Percentiles rank a stretch among this genome's conserved stretches.
These are phyloP conservation scores for Populus trichocarpa DNA, from an alignment of 441 rosid genomes.

Conservation along the genomic window DNA sequence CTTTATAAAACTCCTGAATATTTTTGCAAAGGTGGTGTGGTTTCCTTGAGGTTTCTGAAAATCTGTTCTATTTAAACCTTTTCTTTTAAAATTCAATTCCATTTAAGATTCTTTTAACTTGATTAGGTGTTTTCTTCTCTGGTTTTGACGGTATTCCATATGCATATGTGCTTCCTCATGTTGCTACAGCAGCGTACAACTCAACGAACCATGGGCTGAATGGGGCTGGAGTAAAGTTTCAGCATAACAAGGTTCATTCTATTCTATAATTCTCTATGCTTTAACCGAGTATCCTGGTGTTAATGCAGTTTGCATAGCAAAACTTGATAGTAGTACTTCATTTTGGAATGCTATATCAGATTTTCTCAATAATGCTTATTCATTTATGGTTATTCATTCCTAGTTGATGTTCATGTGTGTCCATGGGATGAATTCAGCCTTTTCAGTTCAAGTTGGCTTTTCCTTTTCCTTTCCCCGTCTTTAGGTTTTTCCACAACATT, in stretches of 20 bases:
- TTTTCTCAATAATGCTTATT: not conserved
- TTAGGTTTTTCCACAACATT: not conserved
- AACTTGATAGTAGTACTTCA: not conserved
- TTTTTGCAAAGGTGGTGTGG: not conserved
- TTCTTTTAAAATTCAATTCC: conserved; percentile 14
- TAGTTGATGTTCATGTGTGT: not conserved
- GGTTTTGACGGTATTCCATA: conserved; percentile 72
- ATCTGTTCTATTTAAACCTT: conserved; percentile 8
- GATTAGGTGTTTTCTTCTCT: conserved; percentile 58
- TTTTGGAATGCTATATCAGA: not conserved
- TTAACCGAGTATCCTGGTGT: conserved; percentile 1
- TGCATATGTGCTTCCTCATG: conserved; percentile 68
- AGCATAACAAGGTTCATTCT: conserved; percentile 72
- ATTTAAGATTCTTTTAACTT: conserved; percentile 47
- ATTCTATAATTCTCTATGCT: conserved; percentile 21
- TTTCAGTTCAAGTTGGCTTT: not conserved
- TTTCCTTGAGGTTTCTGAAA: conserved; percentile 9
- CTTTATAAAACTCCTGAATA: not conserved
- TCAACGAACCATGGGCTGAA: conserved; percentile 64
- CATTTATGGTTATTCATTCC: not conserved
- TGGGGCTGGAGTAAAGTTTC: conserved; percentile 76
- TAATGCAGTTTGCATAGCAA: conserved; percentile 11
- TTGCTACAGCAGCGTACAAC: conserved; percentile 73
- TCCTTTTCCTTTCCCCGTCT: not conserved
- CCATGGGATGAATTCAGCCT: not conserved